Percentiles rank a stretch among this genome's conserved stretches.
phyloP scores from a whole-genome alignment of 192 early-diverging fungal genomes.

The Jimgerdemannia flammicorona region DNA sequence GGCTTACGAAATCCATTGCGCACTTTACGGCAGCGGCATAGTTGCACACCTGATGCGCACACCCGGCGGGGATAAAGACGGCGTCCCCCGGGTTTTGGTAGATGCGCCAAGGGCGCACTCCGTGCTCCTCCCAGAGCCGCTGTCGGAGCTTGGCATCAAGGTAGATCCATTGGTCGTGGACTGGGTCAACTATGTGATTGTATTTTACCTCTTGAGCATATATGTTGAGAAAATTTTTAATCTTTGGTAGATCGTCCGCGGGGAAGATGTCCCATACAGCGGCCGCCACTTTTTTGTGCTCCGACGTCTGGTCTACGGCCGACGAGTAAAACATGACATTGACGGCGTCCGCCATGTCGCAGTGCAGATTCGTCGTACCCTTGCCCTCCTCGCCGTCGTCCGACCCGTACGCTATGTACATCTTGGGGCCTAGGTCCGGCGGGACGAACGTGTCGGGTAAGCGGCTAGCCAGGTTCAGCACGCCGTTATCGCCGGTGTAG shows the following conservation, averaged over 20 bases:
- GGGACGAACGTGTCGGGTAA: slow-evolving; percentile 51
- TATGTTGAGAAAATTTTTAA: slow-evolving; percentile 36
- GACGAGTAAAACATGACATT: slow-evolving; percentile 68
- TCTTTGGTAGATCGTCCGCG: slow-evolving; percentile 19
- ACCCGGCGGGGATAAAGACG: slow-evolving; percentile 76
- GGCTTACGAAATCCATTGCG: slow-evolving; percentile 69
- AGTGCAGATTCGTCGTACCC: slow-evolving; percentile 73
- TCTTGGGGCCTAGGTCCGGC: slow-evolving; percentile 72
- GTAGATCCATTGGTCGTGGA: slow-evolving; percentile 68
- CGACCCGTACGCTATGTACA: slow-evolving; percentile 70
- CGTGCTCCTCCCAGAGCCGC: slow-evolving; percentile 32
- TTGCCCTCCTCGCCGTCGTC: slow-evolving; percentile 40
- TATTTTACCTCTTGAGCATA: slow-evolving; percentile 7
- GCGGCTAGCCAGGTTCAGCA: slow-evolving; percentile 53
- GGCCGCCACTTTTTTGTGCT: slow-evolving; percentile 19
- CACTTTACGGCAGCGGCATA: slow-evolving; percentile 61
- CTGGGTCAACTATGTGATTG: slow-evolving; percentile 37
- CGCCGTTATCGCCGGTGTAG: slow-evolving; percentile 50
- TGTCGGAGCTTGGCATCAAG: slow-evolving; percentile 41
- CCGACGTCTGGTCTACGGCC: not conserved
- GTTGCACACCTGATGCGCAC: slow-evolving; percentile 72
- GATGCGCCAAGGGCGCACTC: slow-evolving; percentile 48
- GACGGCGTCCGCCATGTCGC: slow-evolving; percentile 77
- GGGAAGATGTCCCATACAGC: slow-evolving; percentile 69
- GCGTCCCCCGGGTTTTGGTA: slow-evolving; percentile 70